Evolutionary conservation across 176 grass and related monocot species (phyloP).

Genomic region (Puya raimondii): DNA sequence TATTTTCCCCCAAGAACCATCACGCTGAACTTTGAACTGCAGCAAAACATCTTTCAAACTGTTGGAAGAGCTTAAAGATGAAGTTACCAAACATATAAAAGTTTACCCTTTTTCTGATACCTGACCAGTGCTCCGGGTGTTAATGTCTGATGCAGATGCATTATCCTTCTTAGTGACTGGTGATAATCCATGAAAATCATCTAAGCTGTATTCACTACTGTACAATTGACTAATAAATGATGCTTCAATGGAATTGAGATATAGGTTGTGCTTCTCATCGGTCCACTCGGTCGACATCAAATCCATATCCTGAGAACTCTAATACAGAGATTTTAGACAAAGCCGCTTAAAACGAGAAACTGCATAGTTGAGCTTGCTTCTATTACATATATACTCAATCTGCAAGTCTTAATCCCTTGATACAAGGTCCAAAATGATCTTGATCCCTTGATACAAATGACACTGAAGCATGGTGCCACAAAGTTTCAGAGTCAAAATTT

Average conservation of each 20-base stretch:
- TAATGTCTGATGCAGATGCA: not conserved
- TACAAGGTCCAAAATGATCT: too few species aligned
- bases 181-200: not conserved
- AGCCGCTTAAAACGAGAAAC: not conserved
- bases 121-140: not conserved
- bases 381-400: too few species aligned
- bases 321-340: not conserved
- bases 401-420: too few species aligned
- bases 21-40: slow-evolving; percentile 3
- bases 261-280: slow-evolving; percentile 7
- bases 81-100: not conserved
- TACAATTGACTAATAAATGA: slow-evolving; percentile 9
- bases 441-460: too few species aligned
- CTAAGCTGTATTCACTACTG: not conserved
- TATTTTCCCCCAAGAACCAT: not conserved
- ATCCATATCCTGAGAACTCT: not conserved
- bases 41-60: not conserved
- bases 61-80: not conserved
- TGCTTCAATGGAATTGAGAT: slow-evolving; percentile 8
- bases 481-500: too few species aligned
- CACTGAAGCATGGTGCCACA: too few species aligned
- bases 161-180: not conserved
- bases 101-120: not conserved
- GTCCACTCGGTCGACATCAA: not conserved
- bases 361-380: too few species aligned